Conservation (phyloP, 345 rosid species). For the Citrus hindsii region DNA sequence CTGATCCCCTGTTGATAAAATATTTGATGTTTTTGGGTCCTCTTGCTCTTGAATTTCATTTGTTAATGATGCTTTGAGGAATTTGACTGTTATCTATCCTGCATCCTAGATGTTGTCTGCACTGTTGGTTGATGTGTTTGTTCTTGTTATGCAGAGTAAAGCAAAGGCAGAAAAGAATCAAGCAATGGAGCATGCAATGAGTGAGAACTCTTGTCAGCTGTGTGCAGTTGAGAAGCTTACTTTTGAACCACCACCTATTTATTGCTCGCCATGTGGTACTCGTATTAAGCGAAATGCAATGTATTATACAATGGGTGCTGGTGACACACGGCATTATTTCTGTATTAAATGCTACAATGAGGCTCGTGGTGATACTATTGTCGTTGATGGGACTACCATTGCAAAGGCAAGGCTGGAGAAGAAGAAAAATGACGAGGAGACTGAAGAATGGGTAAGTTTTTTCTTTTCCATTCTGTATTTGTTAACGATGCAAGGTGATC, state of each 20-base stretch:
- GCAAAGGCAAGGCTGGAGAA: constrained; percentile 84
- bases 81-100: neutral
- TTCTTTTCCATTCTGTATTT: neutral
- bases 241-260: constrained; percentile 97
- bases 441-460: constrained; percentile 92
- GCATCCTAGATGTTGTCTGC: neutral
- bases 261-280: constrained; percentile 93
- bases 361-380: constrained; percentile 80
- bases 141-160: constrained; percentile 63
- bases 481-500: constrained; percentile 9
- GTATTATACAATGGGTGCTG: constrained; percentile 87
- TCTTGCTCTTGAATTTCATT: neutral
- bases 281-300: constrained; percentile 98
- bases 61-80: neutral
- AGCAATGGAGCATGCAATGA: constrained; percentile 96
- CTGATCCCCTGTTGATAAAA: neutral
- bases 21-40: neutral
- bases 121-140: neutral
- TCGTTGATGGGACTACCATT: constrained; percentile 65
- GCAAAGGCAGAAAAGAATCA: constrained; percentile 95
- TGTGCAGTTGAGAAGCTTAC: constrained; percentile 99
- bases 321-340: constrained; percentile 86
- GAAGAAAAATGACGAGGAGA: constrained; percentile 98
- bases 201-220: constrained; percentile 96
- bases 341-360: constrained; percentile 97